These are phyloP conservation scores for Colletotrichum phormii DNA, from an alignment of 2,329 filamentous ascomycete genomes.

Conservation along the genomic window DNA sequence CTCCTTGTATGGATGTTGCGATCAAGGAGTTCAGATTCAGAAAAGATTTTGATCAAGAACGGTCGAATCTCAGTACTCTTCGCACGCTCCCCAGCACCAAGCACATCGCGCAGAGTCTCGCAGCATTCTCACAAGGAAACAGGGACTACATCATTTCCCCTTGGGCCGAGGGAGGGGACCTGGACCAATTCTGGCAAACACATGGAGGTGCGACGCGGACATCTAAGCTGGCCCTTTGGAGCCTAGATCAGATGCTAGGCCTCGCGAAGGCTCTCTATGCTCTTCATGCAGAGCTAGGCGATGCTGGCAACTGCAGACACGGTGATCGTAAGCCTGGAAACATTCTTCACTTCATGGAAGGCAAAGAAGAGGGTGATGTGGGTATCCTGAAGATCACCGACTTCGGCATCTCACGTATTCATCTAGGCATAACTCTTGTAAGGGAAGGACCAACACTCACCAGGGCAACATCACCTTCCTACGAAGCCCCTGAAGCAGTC, in stretches of 20 bases:
- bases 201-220: not conserved
- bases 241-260: not conserved
- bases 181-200: not conserved
- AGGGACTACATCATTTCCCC: not conserved
- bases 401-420: not conserved
- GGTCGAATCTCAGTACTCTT: not conserved
- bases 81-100: not conserved
- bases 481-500: not conserved
- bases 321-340: not conserved
- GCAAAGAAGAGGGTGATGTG: not conserved
- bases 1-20: not conserved
- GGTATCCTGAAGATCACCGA: not conserved
- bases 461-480: not conserved
- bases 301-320: not conserved
- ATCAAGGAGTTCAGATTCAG: not conserved
- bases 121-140: not conserved
- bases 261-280: not conserved
- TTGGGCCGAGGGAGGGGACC: not conserved
- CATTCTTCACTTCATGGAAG: not conserved
- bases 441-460: not conserved
- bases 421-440: not conserved
- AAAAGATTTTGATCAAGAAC: not conserved
- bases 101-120: not conserved
- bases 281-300: not conserved
- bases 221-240: not conserved